Conservation (phyloP, 176 grass and related monocot species). For the Oryza glaberrima region DNA sequence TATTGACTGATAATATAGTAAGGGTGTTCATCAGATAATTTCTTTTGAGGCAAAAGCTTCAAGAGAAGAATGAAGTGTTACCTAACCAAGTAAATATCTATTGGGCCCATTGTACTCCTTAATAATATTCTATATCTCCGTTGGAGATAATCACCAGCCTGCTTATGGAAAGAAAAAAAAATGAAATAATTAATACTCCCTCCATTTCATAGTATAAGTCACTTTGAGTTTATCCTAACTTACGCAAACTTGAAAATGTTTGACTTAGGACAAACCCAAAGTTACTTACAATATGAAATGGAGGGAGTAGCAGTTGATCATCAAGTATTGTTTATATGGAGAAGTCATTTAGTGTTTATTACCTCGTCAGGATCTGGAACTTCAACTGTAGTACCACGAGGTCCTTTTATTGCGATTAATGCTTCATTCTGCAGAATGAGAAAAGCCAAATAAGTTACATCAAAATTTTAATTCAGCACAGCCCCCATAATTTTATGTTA, state of each 20-base stretch:
- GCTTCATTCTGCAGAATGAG: slow-evolving; percentile 60
- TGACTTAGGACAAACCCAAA: no score
- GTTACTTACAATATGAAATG: no score
- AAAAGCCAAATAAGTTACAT: slow-evolving; percentile 37
- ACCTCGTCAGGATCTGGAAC: slow-evolving; percentile 91
- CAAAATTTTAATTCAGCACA: slow-evolving; percentile 28
- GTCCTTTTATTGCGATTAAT: slow-evolving; percentile 91
- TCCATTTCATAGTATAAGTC: no score
- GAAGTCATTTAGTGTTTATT: slow-evolving; percentile 28
- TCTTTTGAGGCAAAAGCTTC: neutral
- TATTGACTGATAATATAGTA: slow-evolving; percentile 61
- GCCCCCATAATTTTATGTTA: slow-evolving; percentile 8
- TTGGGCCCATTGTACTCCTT: slow-evolving; percentile 88
- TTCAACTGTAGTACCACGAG: slow-evolving; percentile 87
- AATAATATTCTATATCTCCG: slow-evolving; percentile 90
- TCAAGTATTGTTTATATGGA: neutral
- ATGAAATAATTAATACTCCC: slow-evolving; percentile 15
- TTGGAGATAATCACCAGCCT: slow-evolving; percentile 68
- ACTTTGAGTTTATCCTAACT: no score
- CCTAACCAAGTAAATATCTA: slow-evolving; percentile 96
- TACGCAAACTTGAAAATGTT: no score
- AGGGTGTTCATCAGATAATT: slow-evolving; percentile 33
- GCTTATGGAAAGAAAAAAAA: slow-evolving; percentile 39
- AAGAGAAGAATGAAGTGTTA: slow-evolving; percentile 42
- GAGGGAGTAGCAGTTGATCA: slow-evolving; percentile 7